Conservation (phyloP, 805 yeast genomes). For the Schizosaccharomyces pombe region ASM294v3 CU329670.1:2504501-2505000, state of each 20-base stretch:
- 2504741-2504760: not conserved
- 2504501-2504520: conserved; percentile 47
- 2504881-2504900: not conserved
- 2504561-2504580: conserved; percentile 4
- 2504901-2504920: not conserved
- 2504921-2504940: not conserved
- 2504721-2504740: not conserved
- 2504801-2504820: not conserved
- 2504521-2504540: conserved; percentile 49
- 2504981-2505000: not conserved
- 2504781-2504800: not conserved
- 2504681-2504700: conserved; percentile 30
- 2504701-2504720: conserved; percentile 13
- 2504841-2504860: not conserved
- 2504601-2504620: conserved; percentile 35
- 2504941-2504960: not conserved
- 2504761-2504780: not conserved
- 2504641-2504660: conserved; percentile 57
- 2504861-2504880: not conserved
- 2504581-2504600: conserved; percentile 14
- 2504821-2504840: not conserved
- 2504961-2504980: not conserved
- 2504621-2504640: conserved; percentile 53
- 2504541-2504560: conserved; percentile 14
- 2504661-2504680: conserved; percentile 48